Evolutionary conservation across 768 basidiomycete genomes (phyloP).

Genomic region (Russula griseocarnosa): DNA sequence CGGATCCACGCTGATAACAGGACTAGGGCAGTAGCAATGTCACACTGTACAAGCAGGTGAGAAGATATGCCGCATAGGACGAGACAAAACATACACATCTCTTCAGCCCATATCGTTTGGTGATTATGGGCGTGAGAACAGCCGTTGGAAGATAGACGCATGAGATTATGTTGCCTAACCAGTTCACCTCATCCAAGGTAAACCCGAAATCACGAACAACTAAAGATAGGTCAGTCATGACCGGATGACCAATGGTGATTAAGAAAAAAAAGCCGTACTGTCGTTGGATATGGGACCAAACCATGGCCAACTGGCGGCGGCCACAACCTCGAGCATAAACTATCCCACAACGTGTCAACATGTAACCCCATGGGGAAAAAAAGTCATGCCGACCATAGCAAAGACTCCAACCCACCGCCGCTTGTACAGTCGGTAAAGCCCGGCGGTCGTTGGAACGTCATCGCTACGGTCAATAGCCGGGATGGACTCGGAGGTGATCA

Average conservation of each 20-base stretch:
- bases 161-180: slow-evolving; percentile 70
- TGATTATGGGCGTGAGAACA: slow-evolving; percentile 53
- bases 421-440: slow-evolving; percentile 63
- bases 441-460: not conserved
- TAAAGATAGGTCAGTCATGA: slow-evolving; percentile 31
- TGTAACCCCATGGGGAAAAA: not conserved
- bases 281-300: slow-evolving; percentile 78
- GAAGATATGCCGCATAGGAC: no score
- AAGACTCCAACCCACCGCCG: slow-evolving; percentile 61
- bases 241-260: not conserved
- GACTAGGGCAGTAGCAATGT: slow-evolving; percentile 50
- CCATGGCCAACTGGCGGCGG: slow-evolving; percentile 71
- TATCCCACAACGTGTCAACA: slow-evolving; percentile 29
- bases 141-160: slow-evolving; percentile 61
- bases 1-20: slow-evolving; percentile 72
- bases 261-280: slow-evolving; percentile 40
- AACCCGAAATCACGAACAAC: slow-evolving; percentile 63
- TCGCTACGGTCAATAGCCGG: not conserved
- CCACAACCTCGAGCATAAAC: slow-evolving; percentile 57
- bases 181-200: slow-evolving; percentile 68
- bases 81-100: slow-evolving; percentile 50
- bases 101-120: slow-evolving; percentile 56
- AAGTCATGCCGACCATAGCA: slow-evolving; percentile 49
- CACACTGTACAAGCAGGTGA: slow-evolving; percentile 46
- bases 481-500: not conserved